These are phyloP conservation scores for Lachnellula occidentalis DNA, from an alignment of 2,329 filamentous ascomycete genomes.

Conservation along the genomic window DNA sequence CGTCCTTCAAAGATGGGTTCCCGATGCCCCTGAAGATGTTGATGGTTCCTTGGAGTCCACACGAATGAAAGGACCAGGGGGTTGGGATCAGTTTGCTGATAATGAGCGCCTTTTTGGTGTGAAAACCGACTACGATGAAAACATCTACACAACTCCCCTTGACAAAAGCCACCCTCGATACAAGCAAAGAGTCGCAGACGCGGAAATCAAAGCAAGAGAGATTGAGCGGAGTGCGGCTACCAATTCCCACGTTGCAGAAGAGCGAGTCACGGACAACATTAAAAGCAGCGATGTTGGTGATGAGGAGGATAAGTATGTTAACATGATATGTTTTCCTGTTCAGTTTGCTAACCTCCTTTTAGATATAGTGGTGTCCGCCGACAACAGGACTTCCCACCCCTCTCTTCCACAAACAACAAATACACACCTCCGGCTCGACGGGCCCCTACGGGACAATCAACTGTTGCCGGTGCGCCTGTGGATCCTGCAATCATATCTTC, in stretches of 20 bases:
- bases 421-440: slow-evolving; percentile 89
- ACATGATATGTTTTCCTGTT: neutral
- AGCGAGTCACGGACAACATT: slow-evolving; percentile 69
- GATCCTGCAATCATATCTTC: slow-evolving; percentile 89
- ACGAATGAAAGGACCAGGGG: slow-evolving; percentile 20
- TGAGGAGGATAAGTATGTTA: slow-evolving; percentile 82
- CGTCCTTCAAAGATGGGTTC: slow-evolving; percentile 75
- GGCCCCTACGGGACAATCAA: slow-evolving; percentile 68
- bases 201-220: slow-evolving; percentile 79
- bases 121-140: slow-evolving; percentile 88
- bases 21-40: slow-evolving; percentile 54
- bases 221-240: slow-evolving; percentile 72
- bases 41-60: slow-evolving; percentile 64
- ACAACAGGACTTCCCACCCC: slow-evolving; percentile 62
- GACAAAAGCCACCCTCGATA: slow-evolving; percentile 80
- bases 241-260: slow-evolving; percentile 84
- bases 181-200: slow-evolving; percentile 68
- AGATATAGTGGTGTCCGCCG: slow-evolving; percentile 91
- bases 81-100: slow-evolving; percentile 90
- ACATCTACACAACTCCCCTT: slow-evolving; percentile 88
- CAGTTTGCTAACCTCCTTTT: slow-evolving; percentile 15
- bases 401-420: slow-evolving; percentile 53
- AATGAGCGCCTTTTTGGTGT: slow-evolving; percentile 86
- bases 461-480: slow-evolving; percentile 69
- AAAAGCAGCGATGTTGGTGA: slow-evolving; percentile 64